phyloP scores from a whole-genome alignment of 2,329 filamentous ascomycete species.

The Fusarium aywerte region DNA sequence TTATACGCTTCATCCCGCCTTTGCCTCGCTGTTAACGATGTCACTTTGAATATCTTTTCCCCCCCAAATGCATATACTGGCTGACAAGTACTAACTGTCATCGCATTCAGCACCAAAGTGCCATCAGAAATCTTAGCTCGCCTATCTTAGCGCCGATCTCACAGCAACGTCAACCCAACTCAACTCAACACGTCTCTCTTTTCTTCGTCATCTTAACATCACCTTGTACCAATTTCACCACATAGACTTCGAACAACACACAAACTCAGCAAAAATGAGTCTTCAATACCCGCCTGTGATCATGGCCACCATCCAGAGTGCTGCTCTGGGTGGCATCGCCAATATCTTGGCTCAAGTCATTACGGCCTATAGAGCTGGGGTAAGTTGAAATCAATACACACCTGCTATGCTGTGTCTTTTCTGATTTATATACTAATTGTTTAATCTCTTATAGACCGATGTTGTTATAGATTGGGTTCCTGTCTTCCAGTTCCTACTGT shows the following conservation, averaged over 20 bases:
- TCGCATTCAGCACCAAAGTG: background rate
- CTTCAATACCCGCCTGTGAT: conserved; percentile 61
- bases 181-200: conserved; percentile 23
- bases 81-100: background rate
- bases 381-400: conserved; percentile 50
- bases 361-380: conserved; percentile 68
- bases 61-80: background rate
- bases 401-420: too few species aligned
- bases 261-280: conserved; percentile 37
- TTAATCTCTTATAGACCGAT: conserved; percentile 57
- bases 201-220: background rate
- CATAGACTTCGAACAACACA: background rate
- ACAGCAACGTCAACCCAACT: conserved; percentile 2
- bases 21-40: background rate
- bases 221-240: background rate
- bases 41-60: background rate
- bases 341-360: conserved; percentile 80
- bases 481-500: conserved; percentile 81
- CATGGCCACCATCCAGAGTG: conserved; percentile 72
- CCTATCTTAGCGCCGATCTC: conserved; percentile 31
- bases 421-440: background rate
- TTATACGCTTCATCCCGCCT: background rate
- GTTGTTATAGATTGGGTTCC: conserved; percentile 73
- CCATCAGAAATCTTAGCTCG: conserved; percentile 17
- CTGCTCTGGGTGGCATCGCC: conserved; percentile 72